Conservation (phyloP, 2,329 filamentous ascomycete species). For the Colletotrichum caudatum region DNA sequence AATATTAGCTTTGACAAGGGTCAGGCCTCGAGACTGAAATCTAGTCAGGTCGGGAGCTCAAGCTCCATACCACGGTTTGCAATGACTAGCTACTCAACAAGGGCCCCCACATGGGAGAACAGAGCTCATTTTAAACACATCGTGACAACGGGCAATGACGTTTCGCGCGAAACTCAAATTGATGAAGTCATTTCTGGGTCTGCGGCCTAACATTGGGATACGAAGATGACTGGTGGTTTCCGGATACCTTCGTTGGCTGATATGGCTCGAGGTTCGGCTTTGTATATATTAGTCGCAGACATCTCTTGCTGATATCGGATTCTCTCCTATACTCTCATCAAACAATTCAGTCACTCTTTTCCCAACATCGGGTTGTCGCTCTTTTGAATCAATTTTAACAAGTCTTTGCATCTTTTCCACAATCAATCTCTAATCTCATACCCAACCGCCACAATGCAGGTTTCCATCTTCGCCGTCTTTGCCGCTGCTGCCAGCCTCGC, state of each 20-base stretch:
- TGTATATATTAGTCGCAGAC: background rate
- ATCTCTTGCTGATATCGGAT: background rate
- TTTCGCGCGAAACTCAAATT: conserved; percentile 18
- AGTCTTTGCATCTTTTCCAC: background rate
- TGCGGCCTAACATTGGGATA: background rate
- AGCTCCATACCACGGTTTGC: background rate
- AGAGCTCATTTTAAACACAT: conserved; percentile 17
- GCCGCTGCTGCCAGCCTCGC: conserved; percentile 19
- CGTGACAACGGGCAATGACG: background rate
- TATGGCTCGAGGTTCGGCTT: background rate
- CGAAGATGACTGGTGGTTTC: background rate
- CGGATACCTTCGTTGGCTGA: background rate
- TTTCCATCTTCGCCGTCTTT: conserved; percentile 24
- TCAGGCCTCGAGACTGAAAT: background rate
- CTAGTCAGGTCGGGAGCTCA: background rate
- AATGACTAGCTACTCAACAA: conserved; percentile 8
- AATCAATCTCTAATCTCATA: background rate
- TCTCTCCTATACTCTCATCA: background rate
- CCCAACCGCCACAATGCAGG: conserved; percentile 11
- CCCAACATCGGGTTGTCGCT: background rate
- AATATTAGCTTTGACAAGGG: conserved; percentile 2
- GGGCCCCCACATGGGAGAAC: conserved; percentile 6
- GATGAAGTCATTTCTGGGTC: conserved; percentile 7
- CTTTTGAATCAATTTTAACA: background rate
- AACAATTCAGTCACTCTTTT: conserved; percentile 14